phyloP scores from a whole-genome alignment of 139 green algal genomes.

The Mesotaenium endlicherianum region DNA sequence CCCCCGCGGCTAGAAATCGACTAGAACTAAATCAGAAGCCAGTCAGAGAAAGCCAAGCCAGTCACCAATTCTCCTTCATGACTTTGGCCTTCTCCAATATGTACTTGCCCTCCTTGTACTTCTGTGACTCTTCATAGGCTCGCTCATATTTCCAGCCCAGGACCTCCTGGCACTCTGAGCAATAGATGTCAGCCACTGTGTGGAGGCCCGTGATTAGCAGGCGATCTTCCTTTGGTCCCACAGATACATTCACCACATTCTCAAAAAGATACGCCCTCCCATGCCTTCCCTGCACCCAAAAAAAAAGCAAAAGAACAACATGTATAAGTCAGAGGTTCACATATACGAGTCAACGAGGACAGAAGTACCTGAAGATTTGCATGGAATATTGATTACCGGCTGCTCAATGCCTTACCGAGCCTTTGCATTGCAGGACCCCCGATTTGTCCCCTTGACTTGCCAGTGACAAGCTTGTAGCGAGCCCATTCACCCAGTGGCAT shows the following conservation, averaged over 20 bases:
- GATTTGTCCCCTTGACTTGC: too few relatives aligned
- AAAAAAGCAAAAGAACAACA: constrained; percentile 21
- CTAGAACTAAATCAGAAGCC: too few relatives aligned
- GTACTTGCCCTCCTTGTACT: constrained; percentile 76
- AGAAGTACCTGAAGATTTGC: too few relatives aligned
- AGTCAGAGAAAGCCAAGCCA: too few relatives aligned
- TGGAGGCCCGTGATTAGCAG: constrained; percentile 69
- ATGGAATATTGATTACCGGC: too few relatives aligned
- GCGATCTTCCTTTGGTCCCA: constrained; percentile 61
- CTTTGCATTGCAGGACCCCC: too few relatives aligned
- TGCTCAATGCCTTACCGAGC: too few relatives aligned
- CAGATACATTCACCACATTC: constrained; percentile 56
- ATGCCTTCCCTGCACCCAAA: constrained; percentile 42
- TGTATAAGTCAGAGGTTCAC: too few relatives aligned
- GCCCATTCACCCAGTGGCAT: too few relatives aligned
- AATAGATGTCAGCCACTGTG: constrained; percentile 66
- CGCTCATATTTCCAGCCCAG: constrained; percentile 71
- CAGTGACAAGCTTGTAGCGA: too few relatives aligned
- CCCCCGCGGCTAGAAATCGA: too few relatives aligned
- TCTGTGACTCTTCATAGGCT: constrained; percentile 63
- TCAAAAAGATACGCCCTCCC: constrained; percentile 69
- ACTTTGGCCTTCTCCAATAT: constrained; percentile 65
- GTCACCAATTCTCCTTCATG: constrained; percentile 44
- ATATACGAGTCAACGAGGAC: too few relatives aligned
- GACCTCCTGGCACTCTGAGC: constrained; percentile 59